phyloP scores from a whole-genome alignment of 2,329 filamentous ascomycete genomes.

The Cladosporium velox region DNA sequence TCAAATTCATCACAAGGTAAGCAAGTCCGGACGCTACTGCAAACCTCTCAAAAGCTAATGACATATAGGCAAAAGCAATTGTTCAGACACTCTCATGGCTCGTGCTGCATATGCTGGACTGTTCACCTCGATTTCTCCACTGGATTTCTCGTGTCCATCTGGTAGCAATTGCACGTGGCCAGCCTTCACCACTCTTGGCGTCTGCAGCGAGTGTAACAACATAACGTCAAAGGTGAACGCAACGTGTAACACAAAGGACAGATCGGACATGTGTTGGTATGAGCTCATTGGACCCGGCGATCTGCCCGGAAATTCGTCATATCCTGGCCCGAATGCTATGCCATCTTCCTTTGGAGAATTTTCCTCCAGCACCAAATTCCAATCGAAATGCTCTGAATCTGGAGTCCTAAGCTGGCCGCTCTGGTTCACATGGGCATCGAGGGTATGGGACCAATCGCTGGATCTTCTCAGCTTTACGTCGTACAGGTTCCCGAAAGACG shows the following conservation, averaged over 20 bases:
- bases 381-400: neutral
- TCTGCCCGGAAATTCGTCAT: neutral
- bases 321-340: neutral
- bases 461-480: neutral
- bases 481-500: neutral
- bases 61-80: neutral
- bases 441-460: neutral
- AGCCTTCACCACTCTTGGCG: neutral
- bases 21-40: neutral
- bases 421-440: neutral
- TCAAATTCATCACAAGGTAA: neutral
- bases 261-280: neutral
- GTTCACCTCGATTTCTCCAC: neutral
- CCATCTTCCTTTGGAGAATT: too few relatives aligned
- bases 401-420: neutral
- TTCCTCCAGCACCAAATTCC: neutral
- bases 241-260: neutral
- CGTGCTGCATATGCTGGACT: neutral
- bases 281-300: neutral
- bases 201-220: neutral
- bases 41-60: neutral
- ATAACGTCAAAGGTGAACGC: neutral
- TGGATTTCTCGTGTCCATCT: neutral
- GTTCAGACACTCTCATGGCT: neutral
- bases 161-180: conserved; percentile 6